Evolutionary conservation across 75 land plant genomes (phyloP), one percentile per base, ranked within the genome.

Genomic region (Gnetum montanum): DNA sequence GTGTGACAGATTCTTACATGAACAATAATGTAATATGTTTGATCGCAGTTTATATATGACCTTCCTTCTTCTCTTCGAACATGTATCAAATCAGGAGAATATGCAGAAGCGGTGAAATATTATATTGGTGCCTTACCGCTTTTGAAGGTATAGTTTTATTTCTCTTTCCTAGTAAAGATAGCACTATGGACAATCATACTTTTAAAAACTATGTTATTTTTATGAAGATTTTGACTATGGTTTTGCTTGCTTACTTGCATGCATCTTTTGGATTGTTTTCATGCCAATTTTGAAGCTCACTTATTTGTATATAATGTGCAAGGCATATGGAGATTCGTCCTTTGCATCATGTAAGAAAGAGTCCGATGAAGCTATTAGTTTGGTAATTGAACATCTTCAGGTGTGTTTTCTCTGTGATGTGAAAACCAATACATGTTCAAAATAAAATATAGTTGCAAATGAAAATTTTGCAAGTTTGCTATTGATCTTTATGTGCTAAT

Each of bases 311-410:
- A 23, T 47, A 4, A 38, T 67, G 47, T 20, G 18, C 60, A n/a
- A 94, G 98, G 86, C 75, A 60, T 94, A 94, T 74, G 98, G 96
- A 24, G 73, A 78, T 30, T 77, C 98, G 33, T 93, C 98, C 43
- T 93, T 93, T 62, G 74, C 75, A 59, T 76, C 78, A 31, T 93
- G 98, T 61, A 93, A 78, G 65, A 69, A 72, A 62, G 95, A 80
- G 61, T 84, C 85, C 38, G 98, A 93, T 68, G 90, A 80, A 55
- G 83, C 83, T 36, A 75, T 93, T n/a, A 68, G 62, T 31, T 60
- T 65, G 30, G 74, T 93, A 13, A 68, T 70, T 19, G 70, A 75
- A 19, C 78, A 75, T 43, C 77, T 93, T 43, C 86, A 88, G 81
- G 98, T 88, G 59, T 16, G 38, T 36, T 36, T 13, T 36, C 12